Evolutionary conservation across 2,329 filamentous ascomycete species (phyloP).

Genomic region (Ramularia endophylla): DNA sequence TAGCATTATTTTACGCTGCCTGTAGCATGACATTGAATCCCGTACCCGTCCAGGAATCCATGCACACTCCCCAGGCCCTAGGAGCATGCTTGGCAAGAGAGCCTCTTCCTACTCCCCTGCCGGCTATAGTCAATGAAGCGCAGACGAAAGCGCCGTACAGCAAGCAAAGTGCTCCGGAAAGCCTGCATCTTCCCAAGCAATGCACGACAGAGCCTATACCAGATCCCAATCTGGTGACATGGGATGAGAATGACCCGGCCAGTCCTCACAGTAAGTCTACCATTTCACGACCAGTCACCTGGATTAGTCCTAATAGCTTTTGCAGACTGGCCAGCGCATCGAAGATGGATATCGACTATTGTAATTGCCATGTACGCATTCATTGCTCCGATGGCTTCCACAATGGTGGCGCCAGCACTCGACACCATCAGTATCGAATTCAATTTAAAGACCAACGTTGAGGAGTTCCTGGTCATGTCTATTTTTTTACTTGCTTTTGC

Average conservation of each 20-base stretch:
- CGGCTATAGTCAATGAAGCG: too few relatives aligned
- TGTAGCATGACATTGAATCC: neutral
- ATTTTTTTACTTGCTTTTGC: conserved; percentile 30
- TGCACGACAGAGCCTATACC: conserved; percentile 1
- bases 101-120: too few relatives aligned
- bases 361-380: conserved; percentile 33
- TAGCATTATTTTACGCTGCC: conserved; percentile 12
- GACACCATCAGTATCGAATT: conserved; percentile 24
- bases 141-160: neutral
- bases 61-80: too few relatives aligned
- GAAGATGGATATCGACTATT: conserved; percentile 37
- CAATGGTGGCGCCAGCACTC: conserved; percentile 30
- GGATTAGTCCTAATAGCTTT: too few relatives aligned
- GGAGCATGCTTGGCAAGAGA: too few relatives aligned
- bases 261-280: conserved; percentile 36
- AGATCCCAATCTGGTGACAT: conserved; percentile 34
- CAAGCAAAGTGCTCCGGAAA: neutral
- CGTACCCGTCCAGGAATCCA: too few relatives aligned
- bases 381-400: conserved; percentile 29
- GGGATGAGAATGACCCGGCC: conserved; percentile 37
- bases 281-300: too few relatives aligned
- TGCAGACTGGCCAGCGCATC: conserved; percentile 30
- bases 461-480: conserved; percentile 26
- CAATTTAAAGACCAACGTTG: conserved; percentile 18
- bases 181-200: neutral